These are phyloP conservation scores for Lecanicillium sp. DNA, from an alignment of 2,329 filamentous ascomycete genomes.

Conservation along the genomic window DNA sequence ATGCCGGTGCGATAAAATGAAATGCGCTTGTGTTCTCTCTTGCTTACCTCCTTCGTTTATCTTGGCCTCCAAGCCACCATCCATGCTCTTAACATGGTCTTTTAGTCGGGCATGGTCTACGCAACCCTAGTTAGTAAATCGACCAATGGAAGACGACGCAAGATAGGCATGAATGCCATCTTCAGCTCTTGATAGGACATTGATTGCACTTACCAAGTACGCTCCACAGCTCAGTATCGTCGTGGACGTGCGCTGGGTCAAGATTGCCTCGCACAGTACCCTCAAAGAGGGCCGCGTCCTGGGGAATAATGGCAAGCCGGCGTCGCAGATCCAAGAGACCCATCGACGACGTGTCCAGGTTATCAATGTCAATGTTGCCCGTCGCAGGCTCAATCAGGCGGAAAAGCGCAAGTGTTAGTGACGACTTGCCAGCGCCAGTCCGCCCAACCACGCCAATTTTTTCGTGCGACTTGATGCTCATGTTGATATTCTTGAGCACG, in stretches of 20 bases:
- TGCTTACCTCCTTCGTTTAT: slow-evolving; percentile 85
- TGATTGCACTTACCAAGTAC: slow-evolving; percentile 62
- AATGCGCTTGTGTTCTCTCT: too few species aligned
- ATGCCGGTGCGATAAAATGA: too few species aligned
- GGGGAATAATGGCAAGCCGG: slow-evolving; percentile 90
- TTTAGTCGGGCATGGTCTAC: slow-evolving; percentile 87
- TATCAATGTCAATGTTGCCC: slow-evolving; percentile 83
- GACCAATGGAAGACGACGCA: too few species aligned
- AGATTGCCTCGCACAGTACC: slow-evolving; percentile 90
- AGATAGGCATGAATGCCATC: neutral
- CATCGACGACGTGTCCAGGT: slow-evolving; percentile 80
- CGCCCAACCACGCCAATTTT: slow-evolving; percentile 97
- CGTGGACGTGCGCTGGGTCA: slow-evolving; percentile 88
- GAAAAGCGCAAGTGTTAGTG: slow-evolving; percentile 85
- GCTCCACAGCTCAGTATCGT: slow-evolving; percentile 96
- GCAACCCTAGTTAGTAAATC: slow-evolving; percentile 13
- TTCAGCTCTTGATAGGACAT: too few species aligned
- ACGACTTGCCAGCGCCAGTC: slow-evolving; percentile 93
- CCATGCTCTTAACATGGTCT: slow-evolving; percentile 80
- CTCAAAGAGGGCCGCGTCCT: slow-evolving; percentile 93
- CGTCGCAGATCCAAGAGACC: slow-evolving; percentile 82
- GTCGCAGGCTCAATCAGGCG: slow-evolving; percentile 83
- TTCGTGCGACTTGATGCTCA: slow-evolving; percentile 91
- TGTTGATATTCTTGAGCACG: slow-evolving; percentile 84
- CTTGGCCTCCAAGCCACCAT: slow-evolving; percentile 79